Conservation (phyloP, 2,329 filamentous ascomycete species). For the Ceratocystis ficicola region DNA sequence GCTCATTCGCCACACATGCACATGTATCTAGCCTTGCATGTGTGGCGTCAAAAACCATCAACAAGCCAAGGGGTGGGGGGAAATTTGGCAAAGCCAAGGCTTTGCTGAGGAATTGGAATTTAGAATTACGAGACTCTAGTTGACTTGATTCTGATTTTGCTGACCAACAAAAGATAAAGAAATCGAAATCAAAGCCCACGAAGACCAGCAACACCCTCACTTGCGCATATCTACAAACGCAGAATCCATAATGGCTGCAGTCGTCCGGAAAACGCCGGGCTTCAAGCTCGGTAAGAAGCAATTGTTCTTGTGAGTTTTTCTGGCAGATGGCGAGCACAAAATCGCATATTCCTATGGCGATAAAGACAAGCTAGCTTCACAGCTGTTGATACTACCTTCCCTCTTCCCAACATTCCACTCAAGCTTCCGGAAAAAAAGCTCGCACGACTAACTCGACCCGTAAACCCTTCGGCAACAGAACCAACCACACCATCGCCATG, state of each 20-base stretch:
- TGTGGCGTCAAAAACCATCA: slow-evolving; percentile 13
- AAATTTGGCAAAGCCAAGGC: slow-evolving; percentile 8
- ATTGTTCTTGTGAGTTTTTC: slow-evolving; percentile 41
- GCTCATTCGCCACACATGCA: not conserved
- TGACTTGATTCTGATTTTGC: not conserved
- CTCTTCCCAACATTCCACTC: not conserved
- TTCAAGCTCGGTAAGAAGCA: slow-evolving; percentile 43
- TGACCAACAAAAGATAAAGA: not conserved
- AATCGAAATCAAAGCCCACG: not conserved
- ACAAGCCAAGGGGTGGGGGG: slow-evolving; percentile 2
- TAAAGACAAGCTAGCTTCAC: too few species aligned
- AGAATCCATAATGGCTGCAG: slow-evolving; percentile 32
- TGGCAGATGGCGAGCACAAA: not conserved
- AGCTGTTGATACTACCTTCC: too few species aligned
- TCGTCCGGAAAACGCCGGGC: slow-evolving; percentile 32
- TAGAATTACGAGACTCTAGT: too few species aligned
- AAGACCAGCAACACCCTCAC: not conserved
- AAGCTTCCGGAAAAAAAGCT: not conserved
- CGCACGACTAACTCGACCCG: not conserved
- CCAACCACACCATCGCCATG: slow-evolving; percentile 68
- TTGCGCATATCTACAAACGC: not conserved
- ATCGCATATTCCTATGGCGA: too few species aligned
- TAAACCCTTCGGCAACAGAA: slow-evolving; percentile 39
- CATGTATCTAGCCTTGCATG: not conserved
- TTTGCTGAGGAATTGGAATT: not conserved